Evolutionary conservation across 805 yeast genomes (phyloP).

Genomic region (Metschnikowia lunata): DNA sequence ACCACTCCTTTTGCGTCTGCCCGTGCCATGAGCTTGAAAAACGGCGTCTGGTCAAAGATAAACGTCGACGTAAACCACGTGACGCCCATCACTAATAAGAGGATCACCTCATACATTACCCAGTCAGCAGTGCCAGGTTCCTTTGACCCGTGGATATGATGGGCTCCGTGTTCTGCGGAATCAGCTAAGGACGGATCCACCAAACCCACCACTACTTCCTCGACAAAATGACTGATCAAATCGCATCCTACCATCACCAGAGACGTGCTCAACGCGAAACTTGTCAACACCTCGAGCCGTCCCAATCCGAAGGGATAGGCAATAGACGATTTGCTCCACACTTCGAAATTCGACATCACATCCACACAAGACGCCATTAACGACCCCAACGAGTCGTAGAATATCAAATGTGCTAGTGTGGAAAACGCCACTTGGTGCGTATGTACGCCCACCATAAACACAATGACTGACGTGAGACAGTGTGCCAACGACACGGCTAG

Average conservation of each 20-base stretch:
- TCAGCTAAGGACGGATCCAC: constrained; percentile 23
- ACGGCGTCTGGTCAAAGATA: constrained; percentile 31
- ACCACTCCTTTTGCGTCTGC: neutral
- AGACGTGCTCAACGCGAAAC: constrained; percentile 82
- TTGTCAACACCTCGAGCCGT: constrained; percentile 81
- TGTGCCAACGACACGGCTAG: constrained; percentile 60
- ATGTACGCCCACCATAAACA: constrained; percentile 58
- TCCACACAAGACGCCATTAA: constrained; percentile 66
- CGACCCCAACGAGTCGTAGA: constrained; percentile 82
- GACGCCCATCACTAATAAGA: constrained; percentile 18
- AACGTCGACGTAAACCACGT: constrained; percentile 32
- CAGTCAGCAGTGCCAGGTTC: constrained; percentile 19
- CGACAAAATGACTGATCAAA: constrained; percentile 78
- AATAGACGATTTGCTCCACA: constrained; percentile 79
- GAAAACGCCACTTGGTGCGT: constrained; percentile 57
- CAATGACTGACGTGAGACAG: constrained; percentile 45
- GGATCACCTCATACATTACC: constrained; percentile 27
- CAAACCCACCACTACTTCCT: constrained; percentile 52
- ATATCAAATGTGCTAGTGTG: constrained; percentile 80
- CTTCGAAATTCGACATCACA: constrained; percentile 85
- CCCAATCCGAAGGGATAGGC: constrained; percentile 91
- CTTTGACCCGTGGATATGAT: constrained; percentile 34
- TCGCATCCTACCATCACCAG: constrained; percentile 89
- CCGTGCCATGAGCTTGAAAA: constrained; percentile 28
- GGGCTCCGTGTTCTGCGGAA: constrained; percentile 29